phyloP scores from a whole-genome alignment of 371 early-diverging fungal genomes.

The Mortierella sp. region DNA sequence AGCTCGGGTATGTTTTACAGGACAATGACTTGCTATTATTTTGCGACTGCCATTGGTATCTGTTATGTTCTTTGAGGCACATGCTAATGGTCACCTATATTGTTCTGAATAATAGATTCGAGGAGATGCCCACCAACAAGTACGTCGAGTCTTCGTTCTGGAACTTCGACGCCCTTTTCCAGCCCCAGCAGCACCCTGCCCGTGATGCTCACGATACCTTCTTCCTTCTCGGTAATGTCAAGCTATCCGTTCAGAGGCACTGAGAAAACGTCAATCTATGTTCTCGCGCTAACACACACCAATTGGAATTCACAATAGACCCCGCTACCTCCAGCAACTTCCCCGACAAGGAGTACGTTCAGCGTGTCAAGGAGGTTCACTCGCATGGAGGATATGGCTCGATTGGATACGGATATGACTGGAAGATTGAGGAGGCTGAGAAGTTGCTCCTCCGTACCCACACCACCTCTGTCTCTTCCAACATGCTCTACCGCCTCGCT shows the following conservation, averaged over 20 bases:
- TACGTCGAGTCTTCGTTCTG: conserved; percentile 99
- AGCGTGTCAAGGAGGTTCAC: conserved; percentile 95
- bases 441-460: conserved; percentile 99
- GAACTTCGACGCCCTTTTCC: conserved; percentile 99
- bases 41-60: neutral
- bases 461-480: conserved; percentile 97
- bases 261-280: neutral
- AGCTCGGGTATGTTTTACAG: conserved; percentile 84
- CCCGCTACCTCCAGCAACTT: conserved; percentile 87
- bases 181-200: conserved; percentile 99
- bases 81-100: conserved; percentile 9
- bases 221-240: conserved; percentile 77
- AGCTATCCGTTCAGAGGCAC: no score
- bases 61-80: neutral
- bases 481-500: conserved; percentile 96
- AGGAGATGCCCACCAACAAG: conserved; percentile 99
- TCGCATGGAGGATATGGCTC: conserved; percentile 98
- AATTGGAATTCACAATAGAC: conserved; percentile 58
- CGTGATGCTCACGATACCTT: conserved; percentile 99
- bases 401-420: conserved; percentile 95
- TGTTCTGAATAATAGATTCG: conserved; percentile 76
- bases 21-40: neutral
- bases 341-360: conserved; percentile 88
- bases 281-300: neutral
- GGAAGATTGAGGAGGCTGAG: conserved; percentile 97